Evolutionary conservation across 371 early-diverging fungal genomes (phyloP), one percentile per base, ranked within the genome.

Genomic region (Mucor lusitanicus): DNA sequence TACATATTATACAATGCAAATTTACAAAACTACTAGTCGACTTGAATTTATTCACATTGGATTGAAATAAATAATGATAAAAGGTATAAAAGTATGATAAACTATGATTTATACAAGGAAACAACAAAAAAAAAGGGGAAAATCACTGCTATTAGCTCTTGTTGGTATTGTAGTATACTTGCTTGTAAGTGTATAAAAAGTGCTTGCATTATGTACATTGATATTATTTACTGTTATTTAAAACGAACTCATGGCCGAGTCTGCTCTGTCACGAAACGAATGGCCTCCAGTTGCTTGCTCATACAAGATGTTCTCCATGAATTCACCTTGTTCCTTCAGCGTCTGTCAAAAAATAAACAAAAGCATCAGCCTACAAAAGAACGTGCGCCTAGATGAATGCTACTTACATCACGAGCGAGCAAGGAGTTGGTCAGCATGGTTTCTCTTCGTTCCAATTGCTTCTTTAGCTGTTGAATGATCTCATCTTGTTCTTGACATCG

Each of bases 201-300:
- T 40, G 40, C 40, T 53, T 53, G 53, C 6, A 27, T 25, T 53
- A 53, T 53, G 11, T 53, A 53, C 53, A 53, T 25, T 53, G 27
- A 15, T 53, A 6, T 50, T 53, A 53, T 53, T 53, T 53, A 53
- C 53, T 53, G 15, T 6, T 53, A 33, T 33, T 59, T 59, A 67
- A 32, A 40, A 60, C 13, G 67, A 61, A 23, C 57, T 65, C 61
- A 58, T 64, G 35, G 62, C 60, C 3, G 55, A 70, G 15, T 60
- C 58, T 17, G 65, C 6, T 37, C 59, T 60, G 25, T 68, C 62
- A 2, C 65, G 64, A 30, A 65, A 61, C 15, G 64, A 61, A n/a
- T 64, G 65, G 1, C 65, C 62, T 13, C 73, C 81, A 2, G 79
- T 80, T 40, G 79, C 83, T 63, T 83, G 83, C 42, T 79, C 72